Evolutionary conservation across 2,329 filamentous ascomycete genomes (phyloP), one percentile per base, ranked within the genome.

Genomic region (Pseudogymnoascus sp.): DNA sequence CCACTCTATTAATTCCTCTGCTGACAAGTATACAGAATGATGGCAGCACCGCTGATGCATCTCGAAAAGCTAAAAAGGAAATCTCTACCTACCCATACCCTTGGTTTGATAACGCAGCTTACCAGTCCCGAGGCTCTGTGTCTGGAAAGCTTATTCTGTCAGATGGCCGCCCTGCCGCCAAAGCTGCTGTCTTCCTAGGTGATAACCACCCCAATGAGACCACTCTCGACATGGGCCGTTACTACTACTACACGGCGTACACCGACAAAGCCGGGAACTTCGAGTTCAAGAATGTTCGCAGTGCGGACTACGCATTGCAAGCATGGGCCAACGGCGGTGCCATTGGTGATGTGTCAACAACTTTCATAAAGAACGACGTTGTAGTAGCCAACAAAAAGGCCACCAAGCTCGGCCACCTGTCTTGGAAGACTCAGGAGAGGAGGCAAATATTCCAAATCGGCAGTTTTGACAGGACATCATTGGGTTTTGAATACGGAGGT

Each of bases 191-290:
- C 3, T 80, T 80, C 69, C 73, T 81, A 1, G 79, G 79, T 2
- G 79, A 81, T 62, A 76, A 75, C 61, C 68, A 75, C 37, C 72
- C 76, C 1, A 75, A 73, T 28, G 73, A 77, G 59, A 75, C 75
- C 4, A 74, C 78, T 6, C 71, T 81, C 0, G 77, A 80, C 57
- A 76, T 78, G 67, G 79, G 79, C 20, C 70, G 72, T 3, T 70
- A 72, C 18, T 79, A 79, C 68, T 80, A 81, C 68, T 81, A 81
- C 68, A 78, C 76, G 6, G 69, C 72, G 0, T 77, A 78, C 63
- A 74, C 79, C 1, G 76, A 77, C 59, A 66, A 65, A 0, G 50
- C 72, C 1, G 79, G 79, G 12, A 64, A 67, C 1, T 81, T 81
- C 64, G 66, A 67, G 11, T 75, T 81, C 61, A 63, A 69, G 3